Conservation (phyloP, 2,329 filamentous ascomycete species). For the Beauveria medogensis region DNA sequence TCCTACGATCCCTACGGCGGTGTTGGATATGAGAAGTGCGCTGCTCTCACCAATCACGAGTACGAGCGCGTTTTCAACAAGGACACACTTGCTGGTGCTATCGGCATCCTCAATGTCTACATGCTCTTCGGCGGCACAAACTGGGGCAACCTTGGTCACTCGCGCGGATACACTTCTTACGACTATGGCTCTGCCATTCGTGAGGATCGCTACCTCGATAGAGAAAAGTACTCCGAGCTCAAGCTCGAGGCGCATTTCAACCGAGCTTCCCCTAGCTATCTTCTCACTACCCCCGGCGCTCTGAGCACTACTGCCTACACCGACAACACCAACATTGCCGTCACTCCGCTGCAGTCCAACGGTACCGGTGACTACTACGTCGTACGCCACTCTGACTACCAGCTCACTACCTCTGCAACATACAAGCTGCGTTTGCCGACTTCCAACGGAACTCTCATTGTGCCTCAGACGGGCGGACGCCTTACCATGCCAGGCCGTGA, state of each 20-base stretch:
- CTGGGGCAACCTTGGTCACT: conserved; percentile 65
- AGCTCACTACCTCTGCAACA: conserved; percentile 41
- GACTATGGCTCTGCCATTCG: conserved; percentile 45
- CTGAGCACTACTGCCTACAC: conserved; percentile 21
- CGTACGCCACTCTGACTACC: conserved; percentile 54
- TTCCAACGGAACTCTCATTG: conserved; percentile 40
- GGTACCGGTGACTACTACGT: conserved; percentile 47
- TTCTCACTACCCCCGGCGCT: conserved; percentile 40
- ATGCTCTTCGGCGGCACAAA: conserved; percentile 73
- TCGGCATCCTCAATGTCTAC: conserved; percentile 60
- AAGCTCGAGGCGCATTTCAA: conserved; percentile 66
- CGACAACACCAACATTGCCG: conserved; percentile 37
- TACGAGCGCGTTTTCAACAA: conserved; percentile 70
- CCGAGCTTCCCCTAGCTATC: conserved; percentile 58
- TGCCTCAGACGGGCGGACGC: conserved; percentile 47
- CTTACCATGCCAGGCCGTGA: conserved; percentile 51
- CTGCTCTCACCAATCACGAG: conserved; percentile 53
- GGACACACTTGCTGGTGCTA: conserved; percentile 55
- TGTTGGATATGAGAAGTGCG: conserved; percentile 56
- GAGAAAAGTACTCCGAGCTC: conserved; percentile 67
- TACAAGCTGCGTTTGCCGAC: conserved; percentile 55
- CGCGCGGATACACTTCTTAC: conserved; percentile 47
- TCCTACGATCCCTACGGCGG: conserved; percentile 66
- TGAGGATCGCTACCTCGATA: conserved; percentile 55
- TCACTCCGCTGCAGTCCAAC: conserved; percentile 50